phyloP scores from a whole-genome alignment of 2,329 filamentous ascomycete genomes.

The Monosporascus sp. region DNA sequence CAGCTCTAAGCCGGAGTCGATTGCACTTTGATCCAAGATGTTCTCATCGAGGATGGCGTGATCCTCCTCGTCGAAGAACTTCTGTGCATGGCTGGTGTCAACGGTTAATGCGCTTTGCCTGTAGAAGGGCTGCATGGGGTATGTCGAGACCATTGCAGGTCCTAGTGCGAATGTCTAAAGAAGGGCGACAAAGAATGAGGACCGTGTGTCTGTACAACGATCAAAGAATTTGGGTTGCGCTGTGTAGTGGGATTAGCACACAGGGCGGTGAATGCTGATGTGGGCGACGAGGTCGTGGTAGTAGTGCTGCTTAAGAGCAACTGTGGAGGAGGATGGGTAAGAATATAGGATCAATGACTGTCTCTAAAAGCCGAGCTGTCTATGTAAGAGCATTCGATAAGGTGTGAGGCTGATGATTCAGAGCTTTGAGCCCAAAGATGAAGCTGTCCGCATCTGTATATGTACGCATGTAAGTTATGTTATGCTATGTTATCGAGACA shows the following conservation, averaged over 20 bases:
- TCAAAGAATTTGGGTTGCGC: conserved; percentile 14
- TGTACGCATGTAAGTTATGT: conserved; percentile 11
- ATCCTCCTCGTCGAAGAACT: conserved; percentile 59
- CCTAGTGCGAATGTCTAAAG: conserved; percentile 10
- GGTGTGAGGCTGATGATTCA: conserved; percentile 16
- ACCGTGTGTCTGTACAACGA: conserved; percentile 9
- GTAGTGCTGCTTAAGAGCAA: not conserved
- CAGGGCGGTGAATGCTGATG: conserved; percentile 14
- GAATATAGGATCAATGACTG: not conserved
- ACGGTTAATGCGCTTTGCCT: conserved; percentile 45
- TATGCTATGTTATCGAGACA: conserved; percentile 17
- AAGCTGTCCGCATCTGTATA: not conserved
- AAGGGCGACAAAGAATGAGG: conserved; percentile 4
- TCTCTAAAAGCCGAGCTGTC: not conserved
- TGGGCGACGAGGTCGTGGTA: too few species aligned
- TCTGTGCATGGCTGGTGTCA: conserved; percentile 49
- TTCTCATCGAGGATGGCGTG: conserved; percentile 55
- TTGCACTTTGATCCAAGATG: conserved; percentile 52
- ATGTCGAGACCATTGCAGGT: conserved; percentile 46
- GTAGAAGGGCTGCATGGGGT: conserved; percentile 48
- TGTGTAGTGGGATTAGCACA: conserved; percentile 23
- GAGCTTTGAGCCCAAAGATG: conserved; percentile 8
- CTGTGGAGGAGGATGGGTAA: not conserved
- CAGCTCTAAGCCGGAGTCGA: conserved; percentile 59
- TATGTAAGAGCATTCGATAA: conserved; percentile 1